Base-by-base conservation (phyloP, 306 rosid species). In the Pueraria montana region DNA sequence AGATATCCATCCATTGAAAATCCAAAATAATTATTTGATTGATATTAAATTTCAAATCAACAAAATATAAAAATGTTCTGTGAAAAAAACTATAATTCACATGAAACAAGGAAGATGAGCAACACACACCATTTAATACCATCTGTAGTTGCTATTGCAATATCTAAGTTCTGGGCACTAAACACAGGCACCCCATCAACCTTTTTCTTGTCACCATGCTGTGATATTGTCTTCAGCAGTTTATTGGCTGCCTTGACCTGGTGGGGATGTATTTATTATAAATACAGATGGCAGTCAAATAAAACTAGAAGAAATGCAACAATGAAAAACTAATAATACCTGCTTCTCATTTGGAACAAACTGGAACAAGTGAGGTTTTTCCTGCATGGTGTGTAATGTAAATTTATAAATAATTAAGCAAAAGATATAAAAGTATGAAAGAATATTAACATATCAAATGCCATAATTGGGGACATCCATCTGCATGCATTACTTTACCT, bases 311-410 rank as follows among this genome's bases (percentile, higher is more conserved):
- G 38, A 78, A 69, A 73, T 13, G 66, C 70, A 82, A 43, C 59
- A 48, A 62, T 12, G 74, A 72, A 18, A 79, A 26, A 45, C 23
- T 83, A 81, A 72, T 65, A 56, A 76, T 89, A 94, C 99, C 93
- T 96, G 99, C 84, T 96, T 96, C 91, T 96, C 98, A 86, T 94
- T 96, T 7, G 99, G 98, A 87, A 96, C 91, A 84, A 96, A 96
- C 87, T 96, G 98, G 88, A 96, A 96, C 65, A 92, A 50, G 77
- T 94, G 93, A 58, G 98, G 99, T 75, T 94, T 96, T 83, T 96
- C 97, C 99, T 96, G 94, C 89, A 91, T 69, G 75, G 59, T 53
- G 85, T 42, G 65, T 45, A 53, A 63, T 8, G 78, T 80, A 40
- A 46, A 49, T 45, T 45, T 49, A 77, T 17, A 83, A 34, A 34